A percentile compares a stretch with the other conserved stretches of the same genome.
Conservation (phyloP, 2,329 filamentous ascomycete genomes). For the Pyrenochaeta sp. region DNA sequence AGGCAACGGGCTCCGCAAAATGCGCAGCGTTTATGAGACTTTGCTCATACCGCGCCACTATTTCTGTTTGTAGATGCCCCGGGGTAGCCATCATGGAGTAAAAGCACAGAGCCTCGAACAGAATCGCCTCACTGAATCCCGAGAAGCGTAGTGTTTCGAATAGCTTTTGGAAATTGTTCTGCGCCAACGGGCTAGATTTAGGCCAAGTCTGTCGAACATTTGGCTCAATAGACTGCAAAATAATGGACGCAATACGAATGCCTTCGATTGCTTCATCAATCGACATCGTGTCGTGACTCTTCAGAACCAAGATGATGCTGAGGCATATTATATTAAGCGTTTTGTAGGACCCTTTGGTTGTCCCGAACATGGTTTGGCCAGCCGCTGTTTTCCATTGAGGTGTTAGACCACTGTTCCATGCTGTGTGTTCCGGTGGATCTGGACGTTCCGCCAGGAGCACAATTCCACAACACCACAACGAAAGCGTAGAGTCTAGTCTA, state of each 20-base stretch:
- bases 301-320: constrained; percentile 40
- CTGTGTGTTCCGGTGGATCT: no score
- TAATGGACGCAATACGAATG: constrained; percentile 43
- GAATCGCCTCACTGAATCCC: constrained; percentile 28
- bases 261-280: constrained; percentile 38
- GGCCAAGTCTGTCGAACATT: constrained; percentile 32
- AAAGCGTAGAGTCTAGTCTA: constrained; percentile 35
- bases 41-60: constrained; percentile 32
- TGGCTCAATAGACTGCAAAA: constrained; percentile 30
- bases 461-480: constrained; percentile 45
- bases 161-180: constrained; percentile 32
- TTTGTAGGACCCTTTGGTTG: constrained; percentile 30
- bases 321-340: constrained; percentile 40
- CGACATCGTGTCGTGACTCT: constrained; percentile 28
- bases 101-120: constrained; percentile 41
- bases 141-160: constrained; percentile 33
- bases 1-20: constrained; percentile 13
- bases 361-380: constrained; percentile 42
- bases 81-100: constrained; percentile 35
- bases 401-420: no score
- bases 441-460: constrained; percentile 36
- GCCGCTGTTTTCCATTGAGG: constrained; percentile 41
- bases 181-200: constrained; percentile 23
- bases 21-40: constrained; percentile 16
- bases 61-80: constrained; percentile 19